Base-by-base conservation (phyloP, 192 early-diverging fungal genomes). In the Funneliformis mosseae region DNA sequence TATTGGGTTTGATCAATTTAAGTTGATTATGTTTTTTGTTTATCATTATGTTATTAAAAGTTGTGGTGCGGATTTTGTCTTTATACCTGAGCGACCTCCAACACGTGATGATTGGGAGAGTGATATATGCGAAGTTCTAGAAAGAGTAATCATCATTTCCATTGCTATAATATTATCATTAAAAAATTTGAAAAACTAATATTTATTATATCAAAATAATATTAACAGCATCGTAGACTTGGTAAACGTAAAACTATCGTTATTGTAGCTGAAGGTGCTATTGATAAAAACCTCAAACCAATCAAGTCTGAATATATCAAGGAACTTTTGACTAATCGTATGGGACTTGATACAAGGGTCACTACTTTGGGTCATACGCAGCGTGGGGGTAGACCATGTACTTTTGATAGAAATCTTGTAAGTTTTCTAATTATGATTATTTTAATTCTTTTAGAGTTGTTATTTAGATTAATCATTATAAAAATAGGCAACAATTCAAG, bases 341-440 rank as follows among this genome's bases (percentile, higher is more conserved):
- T 97, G 43, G 91, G 91, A 55, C 88, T 97, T 60, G 97, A 99
- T 84, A 97, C 96, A 8, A 92, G 97, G 10, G 96, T 98, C 75
- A 99, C 97, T 6, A 94, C 90, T 25, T 86, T 99, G 48, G 97
- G 97, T 14, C 97, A 99, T 80, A 94, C 97, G 39, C 97, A 99
- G 87, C 90, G 97, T 64, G 97, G 97, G 82, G 97, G 97, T 12
- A 88, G 91, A 8, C 96, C 97, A 11, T 92, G 92, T 80, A 92
- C 93, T 45, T 97, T 91, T 85, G 97, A 99, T 86, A 91, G 97
- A 43, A 96, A 94, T 82, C 83, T 98, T 85, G 90, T 86, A 76
- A 50, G 84, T 48, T 16, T 43, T 39, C 5, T 42, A 1, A 1
- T 0, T 21, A 45, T 61, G 55, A 38, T 55, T n/a, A n/a, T 55